Percentiles rank a stretch among this genome's conserved stretches.
phyloP scores from a whole-genome alignment of 768 basidiomycete genomes.

The Obba rivulosa region DNA sequence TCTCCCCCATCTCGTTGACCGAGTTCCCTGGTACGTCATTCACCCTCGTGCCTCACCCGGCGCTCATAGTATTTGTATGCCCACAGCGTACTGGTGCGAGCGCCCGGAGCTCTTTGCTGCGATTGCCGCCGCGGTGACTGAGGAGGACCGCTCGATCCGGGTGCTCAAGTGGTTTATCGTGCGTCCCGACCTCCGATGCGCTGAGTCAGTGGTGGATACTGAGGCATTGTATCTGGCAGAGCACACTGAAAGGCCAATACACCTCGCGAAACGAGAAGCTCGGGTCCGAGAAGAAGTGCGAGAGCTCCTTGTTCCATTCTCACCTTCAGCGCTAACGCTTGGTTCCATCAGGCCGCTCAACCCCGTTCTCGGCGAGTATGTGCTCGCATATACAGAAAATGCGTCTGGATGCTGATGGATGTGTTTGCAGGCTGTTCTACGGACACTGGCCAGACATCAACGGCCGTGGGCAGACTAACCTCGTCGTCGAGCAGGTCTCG shows the following conservation, averaged over 20 bases:
- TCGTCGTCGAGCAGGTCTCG: conserved; percentile 93
- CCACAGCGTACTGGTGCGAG: conserved; percentile 92
- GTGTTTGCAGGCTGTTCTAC: conserved; percentile 63
- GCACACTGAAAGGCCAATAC: conserved; percentile 93
- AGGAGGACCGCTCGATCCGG: conserved; percentile 68
- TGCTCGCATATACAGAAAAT: conserved; percentile 10
- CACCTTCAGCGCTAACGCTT: conserved; percentile 3
- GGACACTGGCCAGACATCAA: conserved; percentile 76
- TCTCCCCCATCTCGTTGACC: conserved; percentile 85
- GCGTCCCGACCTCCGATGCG: conserved; percentile 22
- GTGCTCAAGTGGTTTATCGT: conserved; percentile 97
- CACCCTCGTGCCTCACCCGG: background rate
- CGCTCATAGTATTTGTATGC: background rate
- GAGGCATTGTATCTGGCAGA: conserved; percentile 35
- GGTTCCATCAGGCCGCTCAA: conserved; percentile 71
- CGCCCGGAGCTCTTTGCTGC: conserved; percentile 84
- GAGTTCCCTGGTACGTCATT: conserved; percentile 74
- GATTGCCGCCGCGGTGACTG: conserved; percentile 71
- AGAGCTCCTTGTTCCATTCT: conserved; percentile 6
- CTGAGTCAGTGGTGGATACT: background rate
- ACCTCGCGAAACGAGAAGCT: conserved; percentile 92
- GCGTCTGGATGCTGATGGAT: background rate
- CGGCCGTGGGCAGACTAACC: conserved; percentile 71
- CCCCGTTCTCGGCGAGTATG: conserved; percentile 89
- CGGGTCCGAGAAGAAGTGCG: conserved; percentile 96